phyloP scores from a whole-genome alignment of 805 yeast species.

The Kluyveromyces dobzhanskii region DNA sequence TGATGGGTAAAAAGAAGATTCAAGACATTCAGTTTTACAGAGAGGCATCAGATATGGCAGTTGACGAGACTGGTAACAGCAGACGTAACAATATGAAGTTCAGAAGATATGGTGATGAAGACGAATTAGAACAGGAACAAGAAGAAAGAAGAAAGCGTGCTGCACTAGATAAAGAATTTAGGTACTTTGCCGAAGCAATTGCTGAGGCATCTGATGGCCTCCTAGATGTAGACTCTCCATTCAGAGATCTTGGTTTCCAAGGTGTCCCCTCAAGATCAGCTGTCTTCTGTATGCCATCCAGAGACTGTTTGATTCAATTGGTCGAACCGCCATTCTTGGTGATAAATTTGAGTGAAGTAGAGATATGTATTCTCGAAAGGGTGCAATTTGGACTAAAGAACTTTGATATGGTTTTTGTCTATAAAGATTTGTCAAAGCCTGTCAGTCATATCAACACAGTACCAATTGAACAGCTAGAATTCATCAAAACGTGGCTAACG shows the following conservation, averaged over 20 bases:
- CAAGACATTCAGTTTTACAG: constrained; percentile 93
- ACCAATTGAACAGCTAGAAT: constrained; percentile 86
- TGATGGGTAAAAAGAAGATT: constrained; percentile 93
- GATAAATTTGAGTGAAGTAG: constrained; percentile 83
- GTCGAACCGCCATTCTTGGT: constrained; percentile 94
- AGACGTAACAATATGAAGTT: constrained; percentile 63
- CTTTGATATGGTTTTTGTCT: constrained; percentile 93
- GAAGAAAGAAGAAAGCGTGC: constrained; percentile 93
- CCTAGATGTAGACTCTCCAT: constrained; percentile 86
- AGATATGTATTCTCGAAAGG: constrained; percentile 91
- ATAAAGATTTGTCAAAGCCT: constrained; percentile 80
- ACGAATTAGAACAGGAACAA: constrained; percentile 96
- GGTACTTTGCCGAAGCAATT: constrained; percentile 79
- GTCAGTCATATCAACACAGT: constrained; percentile 91
- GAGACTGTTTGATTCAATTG: constrained; percentile 91
- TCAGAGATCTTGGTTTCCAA: constrained; percentile 91
- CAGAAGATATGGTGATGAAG: constrained; percentile 93
- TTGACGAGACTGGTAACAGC: constrained; percentile 94
- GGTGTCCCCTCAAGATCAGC: constrained; percentile 97
- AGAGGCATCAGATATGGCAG: constrained; percentile 92
- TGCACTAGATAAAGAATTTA: constrained; percentile 85
- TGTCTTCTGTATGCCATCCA: constrained; percentile 91
- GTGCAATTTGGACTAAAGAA: constrained; percentile 95
- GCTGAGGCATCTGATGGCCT: constrained; percentile 80
- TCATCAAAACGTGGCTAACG: constrained; percentile 93